Base-by-base conservation (phyloP, 768 basidiomycete species). In the Rhodotorula toruloides region DNA sequence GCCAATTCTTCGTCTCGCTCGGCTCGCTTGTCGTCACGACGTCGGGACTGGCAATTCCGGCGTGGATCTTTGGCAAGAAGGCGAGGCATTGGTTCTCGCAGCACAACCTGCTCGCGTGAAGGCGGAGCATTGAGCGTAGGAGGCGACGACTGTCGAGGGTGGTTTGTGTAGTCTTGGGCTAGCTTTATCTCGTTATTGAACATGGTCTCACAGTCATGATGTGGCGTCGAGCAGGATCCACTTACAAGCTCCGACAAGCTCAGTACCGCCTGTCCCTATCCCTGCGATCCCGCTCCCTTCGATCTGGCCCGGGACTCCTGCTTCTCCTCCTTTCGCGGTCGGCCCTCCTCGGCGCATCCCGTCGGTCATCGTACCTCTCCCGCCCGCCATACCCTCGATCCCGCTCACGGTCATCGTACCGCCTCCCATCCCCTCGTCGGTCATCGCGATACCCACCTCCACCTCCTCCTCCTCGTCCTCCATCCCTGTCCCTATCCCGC, bases 1-100 rank as follows among this genome's bases (percentile, higher is more conserved):
- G 42, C 56, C 29, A 46, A 44, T 57, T 57, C 56, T 34, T 57
- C 43, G 25, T 44, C 29, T 46, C 56, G 21, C 44, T 57, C 43
- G 56, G 56, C 29, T 44, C 42, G 13, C 56, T 57, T 44, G 43
- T 47, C 31, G 56, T 57, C 17, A 44, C 43, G 11, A 57, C 56
- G 8, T 57, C 29, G 4, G 43, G 10, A 1, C 56, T 57, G 7
- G 56, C 32, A 32, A 22, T n/a, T 8, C 43, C 44, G 7, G 43
- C 43, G 22, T 57, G 44, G 43, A 21, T 57, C 22, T 46, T 2
- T 16, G 56, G 56, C 31, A 57, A 57, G 56, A 12, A 12, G 22
- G 14, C 27, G 25, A 25, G 54, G 14, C 6, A 8, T 13, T 54
- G 54, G 54, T 42, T 29, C 54, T 32, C 4, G 13, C 11, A 36